These are phyloP conservation scores for Curvularia hawaiiensis DNA, from an alignment of 2,329 filamentous ascomycete species.

Conservation along the genomic window DNA sequence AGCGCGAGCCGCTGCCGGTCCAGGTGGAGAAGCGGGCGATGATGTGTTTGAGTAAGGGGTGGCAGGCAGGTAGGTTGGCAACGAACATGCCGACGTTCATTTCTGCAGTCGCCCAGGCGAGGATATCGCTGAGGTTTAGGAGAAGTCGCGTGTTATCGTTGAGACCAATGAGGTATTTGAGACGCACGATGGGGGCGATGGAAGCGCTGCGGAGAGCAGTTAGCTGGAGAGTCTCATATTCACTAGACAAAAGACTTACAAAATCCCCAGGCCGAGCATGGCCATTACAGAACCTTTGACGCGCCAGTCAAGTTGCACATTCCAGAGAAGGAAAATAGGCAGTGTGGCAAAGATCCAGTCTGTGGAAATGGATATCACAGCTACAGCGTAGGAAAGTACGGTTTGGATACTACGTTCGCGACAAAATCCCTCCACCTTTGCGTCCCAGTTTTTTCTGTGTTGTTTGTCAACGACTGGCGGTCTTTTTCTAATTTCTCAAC, in stretches of 20 bases:
- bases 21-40: slow-evolving; percentile 10
- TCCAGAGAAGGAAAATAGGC: slow-evolving; percentile 12
- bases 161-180: slow-evolving; percentile 11
- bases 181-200: slow-evolving; percentile 12
- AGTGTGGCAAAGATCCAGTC: slow-evolving; percentile 14
- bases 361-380: slow-evolving; percentile 9
- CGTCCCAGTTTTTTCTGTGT: slow-evolving; percentile 8
- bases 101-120: slow-evolving; percentile 13
- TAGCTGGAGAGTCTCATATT: background rate
- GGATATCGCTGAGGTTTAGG: slow-evolving; percentile 9
- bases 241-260: background rate
- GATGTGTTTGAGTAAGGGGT: slow-evolving; percentile 9
- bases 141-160: slow-evolving; percentile 8
- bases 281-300: slow-evolving; percentile 11
- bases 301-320: slow-evolving; percentile 14
- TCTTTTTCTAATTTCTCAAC: background rate
- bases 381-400: slow-evolving; percentile 10
- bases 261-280: slow-evolving; percentile 12
- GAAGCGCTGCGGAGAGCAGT: background rate
- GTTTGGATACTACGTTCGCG: slow-evolving; percentile 9
- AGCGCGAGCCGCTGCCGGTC: background rate
- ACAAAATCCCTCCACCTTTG: slow-evolving; percentile 2
- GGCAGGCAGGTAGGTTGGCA: slow-evolving; percentile 13
- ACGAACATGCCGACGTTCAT: slow-evolving; percentile 18
- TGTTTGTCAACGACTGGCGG: background rate